Evolutionary conservation across 2,329 filamentous ascomycete genomes (phyloP).

Genomic region (Raffaelea arxii): DNA sequence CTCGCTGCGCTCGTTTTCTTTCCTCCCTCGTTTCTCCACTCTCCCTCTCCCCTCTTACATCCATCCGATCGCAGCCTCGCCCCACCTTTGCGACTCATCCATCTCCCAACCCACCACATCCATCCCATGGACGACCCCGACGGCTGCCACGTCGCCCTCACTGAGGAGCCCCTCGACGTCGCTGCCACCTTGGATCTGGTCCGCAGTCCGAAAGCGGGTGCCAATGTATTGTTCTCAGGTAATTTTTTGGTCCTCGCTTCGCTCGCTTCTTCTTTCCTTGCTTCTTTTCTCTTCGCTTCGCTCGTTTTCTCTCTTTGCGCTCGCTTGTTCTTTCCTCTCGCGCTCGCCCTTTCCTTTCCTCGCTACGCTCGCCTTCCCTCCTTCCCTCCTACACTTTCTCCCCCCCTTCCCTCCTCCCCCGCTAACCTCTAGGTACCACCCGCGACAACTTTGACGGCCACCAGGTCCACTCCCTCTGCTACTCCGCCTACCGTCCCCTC

Average conservation of each 20-base stretch:
- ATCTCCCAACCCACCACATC: no score
- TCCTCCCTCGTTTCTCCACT: no score
- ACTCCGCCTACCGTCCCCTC: constrained; percentile 62
- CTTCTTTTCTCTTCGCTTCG: neutral
- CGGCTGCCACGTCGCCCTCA: constrained; percentile 58
- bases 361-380: neutral
- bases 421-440: constrained; percentile 61
- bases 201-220: constrained; percentile 62
- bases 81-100: no score
- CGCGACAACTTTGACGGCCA: constrained; percentile 63
- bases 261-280: neutral
- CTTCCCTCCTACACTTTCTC: constrained; percentile 7
- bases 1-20: no score
- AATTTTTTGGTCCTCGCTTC: no score
- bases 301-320: neutral
- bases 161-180: constrained; percentile 49
- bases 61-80: no score
- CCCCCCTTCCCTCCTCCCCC: no score
- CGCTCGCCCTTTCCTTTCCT: no score
- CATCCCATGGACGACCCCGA: constrained; percentile 30
- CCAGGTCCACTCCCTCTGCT: constrained; percentile 64
- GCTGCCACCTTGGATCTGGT: constrained; percentile 53
- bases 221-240: constrained; percentile 70
- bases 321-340: no score
- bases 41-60: no score